phyloP scores from a whole-genome alignment of 2,329 filamentous ascomycete genomes.

The Rutstroemia sp. region DNA sequence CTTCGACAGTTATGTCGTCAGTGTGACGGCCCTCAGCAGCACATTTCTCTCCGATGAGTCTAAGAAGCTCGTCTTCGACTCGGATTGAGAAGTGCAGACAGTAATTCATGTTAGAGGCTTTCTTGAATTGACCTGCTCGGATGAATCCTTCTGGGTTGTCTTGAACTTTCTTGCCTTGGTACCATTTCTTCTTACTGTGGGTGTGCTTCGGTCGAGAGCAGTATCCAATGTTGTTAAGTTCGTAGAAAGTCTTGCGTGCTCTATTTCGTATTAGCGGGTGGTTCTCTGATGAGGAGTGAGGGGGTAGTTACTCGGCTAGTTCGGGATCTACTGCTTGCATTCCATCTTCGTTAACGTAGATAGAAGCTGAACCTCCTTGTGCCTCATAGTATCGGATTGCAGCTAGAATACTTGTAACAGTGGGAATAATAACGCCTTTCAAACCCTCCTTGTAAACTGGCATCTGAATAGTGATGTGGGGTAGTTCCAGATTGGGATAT shows the following conservation, averaged over 20 bases:
- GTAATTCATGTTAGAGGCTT: conserved; percentile 72
- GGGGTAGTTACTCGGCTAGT: conserved; percentile 15
- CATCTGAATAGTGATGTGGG: conserved; percentile 41
- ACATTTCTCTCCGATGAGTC: conserved; percentile 8
- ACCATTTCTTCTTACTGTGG: conserved; percentile 10
- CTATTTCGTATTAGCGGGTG: conserved; percentile 13
- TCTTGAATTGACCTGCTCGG: conserved; percentile 61
- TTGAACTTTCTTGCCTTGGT: conserved; percentile 8
- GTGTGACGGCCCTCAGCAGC: neutral
- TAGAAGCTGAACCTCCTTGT: conserved; percentile 56
- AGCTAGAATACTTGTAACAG: conserved; percentile 48
- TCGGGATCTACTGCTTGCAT: conserved; percentile 43
- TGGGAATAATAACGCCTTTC: conserved; percentile 44
- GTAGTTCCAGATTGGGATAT: conserved; percentile 18
- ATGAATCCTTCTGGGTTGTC: conserved; percentile 34
- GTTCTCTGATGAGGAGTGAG: no score
- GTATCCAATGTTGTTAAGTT: conserved; percentile 50
- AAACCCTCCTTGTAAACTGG: conserved; percentile 43
- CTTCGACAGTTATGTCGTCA: conserved; percentile 20
- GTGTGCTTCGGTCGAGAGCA: conserved; percentile 39
- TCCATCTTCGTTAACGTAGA: conserved; percentile 63
- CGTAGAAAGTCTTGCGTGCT: conserved; percentile 47
- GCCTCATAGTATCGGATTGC: conserved; percentile 52
- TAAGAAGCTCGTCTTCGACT: conserved; percentile 39
- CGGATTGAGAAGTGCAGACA: conserved; percentile 31